Evolutionary conservation across 805 yeast genomes (phyloP).

Genomic region (Lipomyces yamadae): DNA sequence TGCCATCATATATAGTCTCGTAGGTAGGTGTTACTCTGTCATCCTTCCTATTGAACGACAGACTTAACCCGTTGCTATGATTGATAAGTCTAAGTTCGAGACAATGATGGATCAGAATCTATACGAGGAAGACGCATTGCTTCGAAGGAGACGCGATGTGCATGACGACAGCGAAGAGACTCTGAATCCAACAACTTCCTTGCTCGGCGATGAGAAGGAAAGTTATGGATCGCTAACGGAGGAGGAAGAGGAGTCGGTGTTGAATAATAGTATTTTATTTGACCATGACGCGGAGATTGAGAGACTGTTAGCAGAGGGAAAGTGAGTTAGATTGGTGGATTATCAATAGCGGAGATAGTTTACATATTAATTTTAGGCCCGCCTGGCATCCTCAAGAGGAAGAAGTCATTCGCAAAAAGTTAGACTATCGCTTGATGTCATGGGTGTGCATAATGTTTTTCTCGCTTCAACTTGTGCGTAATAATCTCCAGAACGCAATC

Average conservation of each 20-base stretch:
- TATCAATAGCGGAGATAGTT: background rate
- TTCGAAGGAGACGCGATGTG: background rate
- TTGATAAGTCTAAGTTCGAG: background rate
- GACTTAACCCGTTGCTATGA: background rate
- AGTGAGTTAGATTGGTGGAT: background rate
- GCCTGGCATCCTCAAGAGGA: constrained; percentile 61
- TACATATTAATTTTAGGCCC: background rate
- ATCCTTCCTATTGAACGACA: background rate
- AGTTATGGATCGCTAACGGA: background rate
- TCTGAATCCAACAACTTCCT: background rate
- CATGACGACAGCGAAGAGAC: background rate
- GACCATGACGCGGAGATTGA: background rate
- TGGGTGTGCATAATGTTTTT: constrained; percentile 63
- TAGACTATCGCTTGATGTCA: constrained; percentile 58
- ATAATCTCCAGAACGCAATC: constrained; percentile 58
- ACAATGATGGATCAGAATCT: background rate
- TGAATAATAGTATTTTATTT: background rate
- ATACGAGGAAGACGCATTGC: background rate
- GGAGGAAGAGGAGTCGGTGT: background rate
- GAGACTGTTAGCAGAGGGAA: background rate
- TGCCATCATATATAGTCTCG: background rate
- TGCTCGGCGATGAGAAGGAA: background rate
- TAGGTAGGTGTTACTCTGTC: background rate
- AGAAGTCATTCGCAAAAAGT: constrained; percentile 51
- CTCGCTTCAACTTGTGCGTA: constrained; percentile 61